phyloP scores from a whole-genome alignment of 768 basidiomycete genomes.

The Boletus sp. region DNA sequence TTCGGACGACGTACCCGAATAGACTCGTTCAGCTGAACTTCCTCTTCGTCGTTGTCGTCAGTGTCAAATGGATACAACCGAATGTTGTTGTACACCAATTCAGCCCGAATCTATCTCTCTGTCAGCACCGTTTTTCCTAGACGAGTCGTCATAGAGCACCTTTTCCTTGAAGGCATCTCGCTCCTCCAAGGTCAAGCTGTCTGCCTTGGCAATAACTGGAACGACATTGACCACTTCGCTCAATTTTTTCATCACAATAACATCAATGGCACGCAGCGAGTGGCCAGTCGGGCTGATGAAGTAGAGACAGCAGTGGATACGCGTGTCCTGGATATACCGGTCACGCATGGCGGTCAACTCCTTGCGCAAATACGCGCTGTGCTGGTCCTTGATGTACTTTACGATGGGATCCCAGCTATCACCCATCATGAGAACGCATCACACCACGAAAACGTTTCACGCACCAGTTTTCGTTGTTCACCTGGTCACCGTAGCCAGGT shows the following conservation, averaged over 20 bases:
- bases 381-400: constrained; percentile 99
- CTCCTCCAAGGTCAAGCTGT: constrained; percentile 92
- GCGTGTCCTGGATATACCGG: constrained; percentile 96
- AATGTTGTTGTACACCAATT: constrained; percentile 88
- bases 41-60: constrained; percentile 93
- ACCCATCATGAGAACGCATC: neutral
- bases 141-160: constrained; percentile 40
- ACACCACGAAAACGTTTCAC: constrained; percentile 23
- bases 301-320: constrained; percentile 97
- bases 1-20: constrained; percentile 68
- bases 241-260: constrained; percentile 98
- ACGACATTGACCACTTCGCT: constrained; percentile 99
- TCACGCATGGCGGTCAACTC: constrained; percentile 99
- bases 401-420: constrained; percentile 98
- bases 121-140: constrained; percentile 7
- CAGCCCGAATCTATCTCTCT: constrained; percentile 79
- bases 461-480: constrained; percentile 98
- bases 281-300: constrained; percentile 99
- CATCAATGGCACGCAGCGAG: constrained; percentile 91
- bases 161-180: constrained; percentile 90
- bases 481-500: constrained; percentile 96
- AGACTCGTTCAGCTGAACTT: constrained; percentile 82
- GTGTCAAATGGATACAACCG: constrained; percentile 96
- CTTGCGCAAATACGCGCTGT: constrained; percentile 97
- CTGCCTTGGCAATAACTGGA: constrained; percentile 98